Base-by-base conservation (phyloP, 331 rosid genomes). In the Saraca asoca region DNA sequence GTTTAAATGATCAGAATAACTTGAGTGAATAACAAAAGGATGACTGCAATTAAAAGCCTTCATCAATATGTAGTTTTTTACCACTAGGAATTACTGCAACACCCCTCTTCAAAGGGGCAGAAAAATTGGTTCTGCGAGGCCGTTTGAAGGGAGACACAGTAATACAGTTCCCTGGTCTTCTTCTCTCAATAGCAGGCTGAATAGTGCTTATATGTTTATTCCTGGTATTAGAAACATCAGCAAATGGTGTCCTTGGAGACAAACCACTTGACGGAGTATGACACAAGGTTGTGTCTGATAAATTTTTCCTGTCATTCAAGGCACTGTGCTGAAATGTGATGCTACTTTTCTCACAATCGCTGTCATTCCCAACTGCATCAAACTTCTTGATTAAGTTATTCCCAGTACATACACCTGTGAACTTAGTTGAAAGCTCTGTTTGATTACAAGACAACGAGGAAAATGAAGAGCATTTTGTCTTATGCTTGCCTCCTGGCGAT, bases 61-160 rank as follows among this genome's bases (percentile, higher is more conserved):
- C 5, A 72, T 14, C 10, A 51, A 59, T 58, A 16, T 73, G 1
- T 24, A 24, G 31, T 24, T 24, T 24, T 24, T 73, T 79, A 93
- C 96, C 91, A 24, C 66, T 79, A 51, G 78, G 62, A 64, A 64
- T 46, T 12, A 48, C 31, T 64, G 79, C 46, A 56, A 67, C 76
- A 70, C 74, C 75, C 66, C 49, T 74, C 48, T 76, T 87, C 63
- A 74, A 70, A 57, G 86, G 85, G 17, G 81, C 73, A 51, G 86
- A 66, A 71, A 68, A 72, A 41, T 86, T 80, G 59, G 84, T 80
- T 58, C 53, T 71, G 12, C 96, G 96, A 37, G 96, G 98, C 82
- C 42, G 86, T 85, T 89, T 93, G 63, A 93, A 93, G 29, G 96
- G 83, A 82, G 98, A 85, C 68, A 65, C 54, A 17, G 76, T 79